These are phyloP conservation scores for Yarrowia sp. DNA, from an alignment of 805 yeast genomes.

Conservation along the genomic window DNA sequence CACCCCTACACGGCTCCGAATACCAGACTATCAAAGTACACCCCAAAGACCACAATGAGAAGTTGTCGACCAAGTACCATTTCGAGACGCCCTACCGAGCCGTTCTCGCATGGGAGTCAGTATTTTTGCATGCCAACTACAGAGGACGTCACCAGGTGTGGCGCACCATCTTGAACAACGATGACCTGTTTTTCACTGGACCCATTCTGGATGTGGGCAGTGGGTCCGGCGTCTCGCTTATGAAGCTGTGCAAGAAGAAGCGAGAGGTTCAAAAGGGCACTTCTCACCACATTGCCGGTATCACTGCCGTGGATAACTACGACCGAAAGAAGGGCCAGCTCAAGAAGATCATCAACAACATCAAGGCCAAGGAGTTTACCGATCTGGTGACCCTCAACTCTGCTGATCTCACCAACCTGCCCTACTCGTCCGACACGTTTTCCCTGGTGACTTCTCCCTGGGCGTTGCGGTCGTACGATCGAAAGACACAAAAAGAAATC, in stretches of 20 bases:
- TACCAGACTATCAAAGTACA: constrained; percentile 19
- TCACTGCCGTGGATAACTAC: constrained; percentile 17
- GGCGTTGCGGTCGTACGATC: background rate
- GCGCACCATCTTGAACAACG: background rate
- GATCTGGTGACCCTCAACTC: constrained; percentile 14
- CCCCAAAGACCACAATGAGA: constrained; percentile 16
- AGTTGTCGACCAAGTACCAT: constrained; percentile 22
- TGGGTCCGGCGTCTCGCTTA: constrained; percentile 8
- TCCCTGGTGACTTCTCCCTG: constrained; percentile 18
- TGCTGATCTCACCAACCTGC: constrained; percentile 16
- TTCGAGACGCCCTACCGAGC: constrained; percentile 17
- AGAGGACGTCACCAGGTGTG: constrained; percentile 12
- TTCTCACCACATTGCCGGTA: background rate
- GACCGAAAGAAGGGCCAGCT: constrained; percentile 15
- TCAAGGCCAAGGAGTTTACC: constrained; percentile 23
- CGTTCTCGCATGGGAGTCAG: constrained; percentile 7
- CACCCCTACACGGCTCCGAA: constrained; percentile 26
- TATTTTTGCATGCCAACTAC: constrained; percentile 21
- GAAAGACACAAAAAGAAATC: background rate
- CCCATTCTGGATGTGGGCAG: constrained; percentile 17
- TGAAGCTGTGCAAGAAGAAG: constrained; percentile 22
- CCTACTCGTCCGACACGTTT: constrained; percentile 5
- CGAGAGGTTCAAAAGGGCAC: background rate
- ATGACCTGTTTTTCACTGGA: background rate
- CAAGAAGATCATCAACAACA: constrained; percentile 20